These are phyloP conservation scores for Starmera pachycereana DNA, from an alignment of 805 yeast species.

Conservation along the genomic window DNA sequence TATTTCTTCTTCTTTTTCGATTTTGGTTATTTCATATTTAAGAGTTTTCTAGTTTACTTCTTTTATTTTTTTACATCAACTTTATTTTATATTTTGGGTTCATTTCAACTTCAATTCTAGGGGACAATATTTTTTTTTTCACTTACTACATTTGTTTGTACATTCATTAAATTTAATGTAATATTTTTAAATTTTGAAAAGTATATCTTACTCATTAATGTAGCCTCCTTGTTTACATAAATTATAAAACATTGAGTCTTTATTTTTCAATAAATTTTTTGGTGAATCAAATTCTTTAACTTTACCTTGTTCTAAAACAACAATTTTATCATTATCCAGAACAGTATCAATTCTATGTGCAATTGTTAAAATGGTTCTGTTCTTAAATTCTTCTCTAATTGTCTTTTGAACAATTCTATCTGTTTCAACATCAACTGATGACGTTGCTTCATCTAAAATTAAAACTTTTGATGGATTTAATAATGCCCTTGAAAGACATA, in stretches of 20 bases:
- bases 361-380: constrained; percentile 72
- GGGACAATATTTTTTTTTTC: too few relatives aligned
- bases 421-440: constrained; percentile 82
- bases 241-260: constrained; percentile 56
- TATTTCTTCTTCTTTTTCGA: too few relatives aligned
- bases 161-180: too few relatives aligned
- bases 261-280: constrained; percentile 48
- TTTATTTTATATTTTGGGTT: too few relatives aligned
- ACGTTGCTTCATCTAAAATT: constrained; percentile 79
- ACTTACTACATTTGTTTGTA: too few relatives aligned
- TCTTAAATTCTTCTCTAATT: constrained; percentile 62
- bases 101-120: too few relatives aligned
- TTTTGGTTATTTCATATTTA: too few relatives aligned
- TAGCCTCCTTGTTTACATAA: not conserved
- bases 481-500: constrained; percentile 76
- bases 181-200: too few relatives aligned
- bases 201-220: not conserved
- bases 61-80: too few relatives aligned
- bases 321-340: constrained; percentile 68
- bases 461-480: constrained; percentile 53
- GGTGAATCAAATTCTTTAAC: constrained; percentile 76
- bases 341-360: constrained; percentile 81
- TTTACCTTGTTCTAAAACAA: constrained; percentile 66
- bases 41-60: too few relatives aligned
- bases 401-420: constrained; percentile 72